A percentile compares a stretch with the other conserved stretches of the same genome.
Conservation (phyloP, 176 grass and related monocot species). For the Carex littledalei region DNA sequence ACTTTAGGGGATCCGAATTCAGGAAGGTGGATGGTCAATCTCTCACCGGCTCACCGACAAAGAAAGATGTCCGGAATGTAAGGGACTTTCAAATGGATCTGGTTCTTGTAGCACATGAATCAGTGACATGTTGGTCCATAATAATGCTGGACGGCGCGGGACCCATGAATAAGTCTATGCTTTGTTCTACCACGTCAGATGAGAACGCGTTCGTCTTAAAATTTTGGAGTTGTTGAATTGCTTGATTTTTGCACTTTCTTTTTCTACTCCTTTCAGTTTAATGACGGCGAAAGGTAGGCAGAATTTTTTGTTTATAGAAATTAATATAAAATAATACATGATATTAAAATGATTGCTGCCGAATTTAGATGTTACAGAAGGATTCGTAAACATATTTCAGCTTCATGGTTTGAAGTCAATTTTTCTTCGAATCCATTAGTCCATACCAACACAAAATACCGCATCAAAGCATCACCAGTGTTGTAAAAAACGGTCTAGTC, state of each 20-base stretch:
- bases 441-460: too few relatives aligned
- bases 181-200: background rate
- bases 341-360: too few relatives aligned
- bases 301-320: too few relatives aligned
- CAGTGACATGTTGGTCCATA: background rate
- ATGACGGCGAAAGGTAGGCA: constrained; percentile 13
- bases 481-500: too few relatives aligned
- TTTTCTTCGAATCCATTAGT: too few relatives aligned
- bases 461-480: too few relatives aligned
- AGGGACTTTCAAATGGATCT: background rate
- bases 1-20: too few relatives aligned
- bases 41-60: constrained; percentile 29
- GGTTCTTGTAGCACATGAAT: background rate
- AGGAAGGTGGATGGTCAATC: constrained; percentile 7
- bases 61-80: constrained; percentile 1
- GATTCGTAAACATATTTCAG: too few relatives aligned
- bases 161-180: background rate
- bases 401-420: too few relatives aligned
- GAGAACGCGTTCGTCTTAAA: background rate
- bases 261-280: background rate
- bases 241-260: background rate
- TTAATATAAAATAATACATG: too few relatives aligned
- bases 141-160: background rate
- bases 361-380: too few relatives aligned
- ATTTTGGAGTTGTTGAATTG: constrained; percentile 9